phyloP scores from a whole-genome alignment of 1,284 basidiomycete genomes.

The Rhodotorula mucilaginosa region DNA sequence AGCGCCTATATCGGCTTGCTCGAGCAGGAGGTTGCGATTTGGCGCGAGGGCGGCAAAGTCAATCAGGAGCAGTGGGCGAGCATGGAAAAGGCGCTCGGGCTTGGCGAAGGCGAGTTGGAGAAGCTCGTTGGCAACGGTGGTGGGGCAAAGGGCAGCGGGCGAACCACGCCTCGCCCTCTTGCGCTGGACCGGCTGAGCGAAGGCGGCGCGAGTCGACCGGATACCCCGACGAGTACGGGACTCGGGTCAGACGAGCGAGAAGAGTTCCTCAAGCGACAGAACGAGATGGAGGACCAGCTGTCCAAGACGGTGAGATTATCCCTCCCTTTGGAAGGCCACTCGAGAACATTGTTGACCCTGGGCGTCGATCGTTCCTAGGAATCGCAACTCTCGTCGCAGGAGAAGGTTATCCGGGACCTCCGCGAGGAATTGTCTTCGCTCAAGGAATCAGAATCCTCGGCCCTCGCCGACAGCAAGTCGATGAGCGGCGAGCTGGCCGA shows the following conservation, averaged over 20 bases:
- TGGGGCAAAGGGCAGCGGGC: neutral
- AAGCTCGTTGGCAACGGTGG: constrained; percentile 30
- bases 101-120: constrained; percentile 39
- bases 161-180: constrained; percentile 42
- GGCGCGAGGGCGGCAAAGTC: constrained; percentile 84
- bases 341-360: no score
- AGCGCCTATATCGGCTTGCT: constrained; percentile 84
- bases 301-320: constrained; percentile 65
- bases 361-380: constrained; percentile 55
- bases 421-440: constrained; percentile 74
- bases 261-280: constrained; percentile 93
- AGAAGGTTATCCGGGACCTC: constrained; percentile 59
- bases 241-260: constrained; percentile 96
- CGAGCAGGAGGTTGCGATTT: constrained; percentile 85
- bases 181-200: constrained; percentile 53
- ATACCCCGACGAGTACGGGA: constrained; percentile 70
- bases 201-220: constrained; percentile 62
- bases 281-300: constrained; percentile 89
- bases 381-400: constrained; percentile 67
- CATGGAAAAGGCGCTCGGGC: constrained; percentile 59
- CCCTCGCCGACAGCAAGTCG: constrained; percentile 84
- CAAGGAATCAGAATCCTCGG: constrained; percentile 80
- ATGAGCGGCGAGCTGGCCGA: constrained; percentile 82
- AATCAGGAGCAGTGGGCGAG: constrained; percentile 80
- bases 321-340: neutral